Evolutionary conservation across 768 basidiomycete species (phyloP), one percentile per base, ranked within the genome.

Genomic region (Kwoniella europaea): DNA sequence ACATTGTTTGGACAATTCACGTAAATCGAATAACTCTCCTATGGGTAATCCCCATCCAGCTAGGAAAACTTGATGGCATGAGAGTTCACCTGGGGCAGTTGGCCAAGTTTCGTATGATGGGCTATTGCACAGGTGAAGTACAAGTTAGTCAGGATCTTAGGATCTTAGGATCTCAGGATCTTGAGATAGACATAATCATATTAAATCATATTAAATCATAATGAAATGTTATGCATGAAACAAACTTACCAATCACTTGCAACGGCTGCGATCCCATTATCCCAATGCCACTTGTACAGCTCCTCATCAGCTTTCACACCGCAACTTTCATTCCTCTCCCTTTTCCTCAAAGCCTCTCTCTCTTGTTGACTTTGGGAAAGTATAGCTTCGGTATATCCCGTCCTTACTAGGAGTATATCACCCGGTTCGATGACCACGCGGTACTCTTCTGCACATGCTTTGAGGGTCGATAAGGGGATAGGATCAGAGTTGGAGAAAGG

Each of bases 1-100:
- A 50, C 76, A 77, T 43, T 69, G 55, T 44, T 68, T 43, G n/a
- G 66, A 52, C 15, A 77, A 59, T 57, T 68, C 67, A 0, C 72
- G 50, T 9, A 77, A 60, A 58, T 75, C 74, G 52, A 77, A 75
- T 4, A 75, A 35, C 65, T 77, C 76, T 16, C 76, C 76, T 35
- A 77, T 77, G 3, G 74, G 74, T 54, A 77, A 59, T 15, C 76
- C 76, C 63, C 68, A 75, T n/a, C 74, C 74, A 5, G 71, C 71
- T n/a, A 77, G 44, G 54, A 77, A 73, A 0, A 75, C 54, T 29
- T 67, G 56, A 67, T 67, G 65, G 18, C 59, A 61, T 44, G 59
- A 61, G 12, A 61, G 41, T 43, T 43, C 18, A 41, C 35, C 44
- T 1, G 56, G 50, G 63, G 71, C 56, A 2, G 42, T 29, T 22